A percentile compares a stretch with the other conserved stretches of the same genome.
These are phyloP conservation scores for Colletotrichum neosansevieriae DNA, from an alignment of 2,329 filamentous ascomycete genomes.

Conservation along the genomic window DNA sequence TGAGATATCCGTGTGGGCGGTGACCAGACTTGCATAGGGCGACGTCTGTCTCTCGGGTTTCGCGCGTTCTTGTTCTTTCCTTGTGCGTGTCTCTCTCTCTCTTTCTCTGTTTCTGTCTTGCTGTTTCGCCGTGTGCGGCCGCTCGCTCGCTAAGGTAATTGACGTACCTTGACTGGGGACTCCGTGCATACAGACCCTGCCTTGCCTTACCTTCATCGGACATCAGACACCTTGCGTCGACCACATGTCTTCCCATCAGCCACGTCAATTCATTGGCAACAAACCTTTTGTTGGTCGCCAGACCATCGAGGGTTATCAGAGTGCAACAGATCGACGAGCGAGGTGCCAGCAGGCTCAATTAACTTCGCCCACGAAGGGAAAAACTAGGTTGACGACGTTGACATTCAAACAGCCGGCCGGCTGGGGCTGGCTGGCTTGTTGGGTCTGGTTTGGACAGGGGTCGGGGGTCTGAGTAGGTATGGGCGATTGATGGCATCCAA, in stretches of 20 bases:
- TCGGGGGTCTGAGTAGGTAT: slow-evolving; percentile 13
- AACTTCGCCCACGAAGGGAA: slow-evolving; percentile 23
- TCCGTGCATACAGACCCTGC: slow-evolving; percentile 30
- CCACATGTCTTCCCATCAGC: slow-evolving; percentile 22
- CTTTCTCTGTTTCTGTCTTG: slow-evolving; percentile 9
- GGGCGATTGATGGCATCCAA: slow-evolving; percentile 4
- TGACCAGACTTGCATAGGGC: slow-evolving; percentile 24
- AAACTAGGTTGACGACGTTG: slow-evolving; percentile 35
- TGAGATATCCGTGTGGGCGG: slow-evolving; percentile 14
- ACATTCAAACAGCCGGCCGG: slow-evolving; percentile 36
- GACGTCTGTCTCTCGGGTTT: background rate
- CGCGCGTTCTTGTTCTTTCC: background rate
- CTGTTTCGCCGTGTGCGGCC: slow-evolving; percentile 26
- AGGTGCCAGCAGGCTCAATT: slow-evolving; percentile 22
- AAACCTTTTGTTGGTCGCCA: background rate
- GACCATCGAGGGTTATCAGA: background rate
- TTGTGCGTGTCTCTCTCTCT: background rate
- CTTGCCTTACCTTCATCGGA: slow-evolving; percentile 30
- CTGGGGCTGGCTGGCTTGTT: slow-evolving; percentile 32
- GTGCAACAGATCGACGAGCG: background rate
- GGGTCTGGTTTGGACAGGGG: slow-evolving; percentile 15
- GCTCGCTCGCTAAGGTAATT: slow-evolving; percentile 16
- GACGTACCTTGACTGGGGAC: slow-evolving; percentile 29
- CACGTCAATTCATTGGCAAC: slow-evolving; percentile 4
- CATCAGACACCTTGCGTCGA: slow-evolving; percentile 29